Conservation (phyloP, 257 asterid species). For the Penstemon eatonii region DNA sequence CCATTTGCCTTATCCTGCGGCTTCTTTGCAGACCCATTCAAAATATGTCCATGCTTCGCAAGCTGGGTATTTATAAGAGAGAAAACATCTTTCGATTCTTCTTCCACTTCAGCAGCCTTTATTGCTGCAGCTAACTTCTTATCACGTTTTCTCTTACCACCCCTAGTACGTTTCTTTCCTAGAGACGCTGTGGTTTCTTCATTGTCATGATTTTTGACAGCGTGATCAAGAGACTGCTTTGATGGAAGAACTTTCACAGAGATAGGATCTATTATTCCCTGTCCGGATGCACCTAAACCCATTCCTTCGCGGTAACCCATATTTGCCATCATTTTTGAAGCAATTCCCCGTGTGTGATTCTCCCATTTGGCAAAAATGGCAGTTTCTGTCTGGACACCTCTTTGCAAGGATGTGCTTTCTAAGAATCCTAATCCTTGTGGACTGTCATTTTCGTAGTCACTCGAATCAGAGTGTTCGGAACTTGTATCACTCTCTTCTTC, state of each 20-base stretch:
- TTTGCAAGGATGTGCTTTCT: conserved; percentile 49
- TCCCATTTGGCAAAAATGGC: conserved; percentile 91
- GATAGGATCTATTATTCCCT: conserved; percentile 81
- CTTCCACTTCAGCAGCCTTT: conserved; percentile 74
- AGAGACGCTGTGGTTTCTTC: conserved; percentile 39
- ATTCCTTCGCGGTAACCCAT: conserved; percentile 98
- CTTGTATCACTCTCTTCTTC: conserved; percentile 63
- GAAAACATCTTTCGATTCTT: conserved; percentile 70
- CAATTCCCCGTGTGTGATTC: conserved; percentile 94
- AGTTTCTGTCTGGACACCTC: conserved; percentile 86
- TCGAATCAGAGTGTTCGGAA: conserved; percentile 54
- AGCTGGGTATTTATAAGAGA: conserved; percentile 79
- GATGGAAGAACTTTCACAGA: conserved; percentile 69
- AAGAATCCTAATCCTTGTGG: conserved; percentile 72
- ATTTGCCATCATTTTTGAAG: conserved; percentile 97
- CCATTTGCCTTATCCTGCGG: conserved; percentile 41
- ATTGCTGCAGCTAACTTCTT: conserved; percentile 75
- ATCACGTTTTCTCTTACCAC: conserved; percentile 86
- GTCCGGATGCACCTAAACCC: conserved; percentile 96
- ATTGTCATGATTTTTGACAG: conserved; percentile 43
- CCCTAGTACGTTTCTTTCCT: conserved; percentile 73
- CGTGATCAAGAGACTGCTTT: conserved; percentile 83
- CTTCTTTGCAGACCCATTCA: conserved; percentile 42
- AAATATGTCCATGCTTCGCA: conserved; percentile 52
- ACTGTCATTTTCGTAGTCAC: conserved; percentile 58